Evolutionary conservation across 257 asterid species (phyloP).

Genomic region (Mitragyna speciosa): DNA sequence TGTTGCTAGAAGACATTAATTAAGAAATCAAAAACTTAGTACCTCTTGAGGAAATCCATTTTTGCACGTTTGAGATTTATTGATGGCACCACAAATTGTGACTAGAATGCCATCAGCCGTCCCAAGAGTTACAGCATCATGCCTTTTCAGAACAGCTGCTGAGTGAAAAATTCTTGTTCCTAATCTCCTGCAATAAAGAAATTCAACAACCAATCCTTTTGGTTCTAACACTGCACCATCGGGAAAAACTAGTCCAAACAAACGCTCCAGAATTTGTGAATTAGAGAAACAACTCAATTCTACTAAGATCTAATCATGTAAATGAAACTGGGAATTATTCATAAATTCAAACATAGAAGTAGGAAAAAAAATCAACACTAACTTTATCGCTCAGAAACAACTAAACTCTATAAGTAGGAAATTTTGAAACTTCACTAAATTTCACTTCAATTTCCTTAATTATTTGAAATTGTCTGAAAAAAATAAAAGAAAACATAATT

Average conservation of each 20-base stretch:
- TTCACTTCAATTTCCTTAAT: not conserved
- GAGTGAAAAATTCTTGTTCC: slow-evolving; percentile 52
- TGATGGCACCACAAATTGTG: slow-evolving; percentile 51
- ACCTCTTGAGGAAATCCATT: slow-evolving; percentile 72
- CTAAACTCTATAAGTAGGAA: not conserved
- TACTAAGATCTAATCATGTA: not conserved
- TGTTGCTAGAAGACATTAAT: not conserved
- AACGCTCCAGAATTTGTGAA: too few relatives aligned
- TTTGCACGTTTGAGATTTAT: slow-evolving; percentile 46
- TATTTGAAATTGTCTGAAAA: not conserved
- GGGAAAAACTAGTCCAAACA: slow-evolving; percentile 2
- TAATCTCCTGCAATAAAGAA: slow-evolving; percentile 38
- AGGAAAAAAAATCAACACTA: too few relatives aligned
- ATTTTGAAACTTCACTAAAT: too few relatives aligned
- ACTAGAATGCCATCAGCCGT: slow-evolving; percentile 62
- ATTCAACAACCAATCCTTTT: slow-evolving; percentile 12
- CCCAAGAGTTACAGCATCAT: slow-evolving; percentile 52
- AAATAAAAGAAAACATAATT: slow-evolving; percentile 5
- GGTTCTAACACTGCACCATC: not conserved
- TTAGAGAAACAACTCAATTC: not conserved
- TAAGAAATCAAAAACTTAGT: slow-evolving; percentile 10
- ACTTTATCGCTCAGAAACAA: too few relatives aligned
- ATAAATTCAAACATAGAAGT: not conserved
- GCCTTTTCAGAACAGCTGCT: slow-evolving; percentile 54
- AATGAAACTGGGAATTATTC: not conserved